These are phyloP conservation scores for Agapanthus africanus DNA, from an alignment of 106 monocot species.

Conservation along the genomic window DNA sequence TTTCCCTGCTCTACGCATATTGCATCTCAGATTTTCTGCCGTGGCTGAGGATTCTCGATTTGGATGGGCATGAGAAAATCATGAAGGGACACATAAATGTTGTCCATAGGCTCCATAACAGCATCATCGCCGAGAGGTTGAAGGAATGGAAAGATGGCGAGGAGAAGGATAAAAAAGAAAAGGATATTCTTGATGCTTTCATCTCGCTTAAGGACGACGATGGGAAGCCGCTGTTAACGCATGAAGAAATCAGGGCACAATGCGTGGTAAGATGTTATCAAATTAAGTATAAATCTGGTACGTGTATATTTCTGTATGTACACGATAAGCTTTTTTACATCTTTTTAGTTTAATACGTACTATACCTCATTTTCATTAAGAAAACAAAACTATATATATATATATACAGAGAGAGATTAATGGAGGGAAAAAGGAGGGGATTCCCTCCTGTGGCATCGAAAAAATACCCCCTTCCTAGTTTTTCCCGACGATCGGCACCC, in stretches of 20 bases:
- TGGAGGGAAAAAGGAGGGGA: no score
- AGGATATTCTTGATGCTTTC: constrained; percentile 22
- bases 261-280: constrained; percentile 19
- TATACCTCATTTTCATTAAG: no score
- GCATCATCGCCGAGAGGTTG: constrained; percentile 24
- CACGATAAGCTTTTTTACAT: no score
- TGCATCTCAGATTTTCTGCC: constrained; percentile 23
- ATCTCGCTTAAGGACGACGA: constrained; percentile 10
- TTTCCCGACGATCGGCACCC: no score
- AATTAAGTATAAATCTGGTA: no score
- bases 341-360: no score
- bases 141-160: not conserved
- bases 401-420: no score
- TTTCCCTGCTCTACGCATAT: constrained; percentile 8
- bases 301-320: no score
- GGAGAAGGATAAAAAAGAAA: not conserved
- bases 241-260: constrained; percentile 29
- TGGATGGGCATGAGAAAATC: constrained; percentile 24
- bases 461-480: no score
- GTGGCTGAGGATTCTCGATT: constrained; percentile 13
- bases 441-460: no score
- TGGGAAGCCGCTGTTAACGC: constrained; percentile 6
- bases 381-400: no score
- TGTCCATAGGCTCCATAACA: constrained; percentile 13
- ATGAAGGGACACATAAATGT: constrained; percentile 1